These are phyloP conservation scores for Hygrocybe coccinea DNA, from an alignment of 768 basidiomycete genomes.

Conservation along the genomic window DNA sequence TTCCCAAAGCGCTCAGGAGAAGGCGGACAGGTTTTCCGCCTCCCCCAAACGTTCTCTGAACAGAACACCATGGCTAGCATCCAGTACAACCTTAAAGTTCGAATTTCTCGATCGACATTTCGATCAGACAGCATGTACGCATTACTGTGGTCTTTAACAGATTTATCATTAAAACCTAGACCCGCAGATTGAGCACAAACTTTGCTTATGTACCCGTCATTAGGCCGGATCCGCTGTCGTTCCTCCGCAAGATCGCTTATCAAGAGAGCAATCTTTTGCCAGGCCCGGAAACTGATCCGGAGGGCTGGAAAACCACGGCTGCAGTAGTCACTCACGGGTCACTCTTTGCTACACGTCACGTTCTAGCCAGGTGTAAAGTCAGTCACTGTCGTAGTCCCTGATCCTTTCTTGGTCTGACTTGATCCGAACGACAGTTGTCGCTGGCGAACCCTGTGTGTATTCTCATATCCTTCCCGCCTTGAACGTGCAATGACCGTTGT, in stretches of 20 bases:
- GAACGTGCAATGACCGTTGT: no score
- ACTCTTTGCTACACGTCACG: constrained; percentile 36
- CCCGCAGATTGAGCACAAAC: constrained; percentile 41
- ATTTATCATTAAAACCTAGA: neutral
- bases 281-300: constrained; percentile 45
- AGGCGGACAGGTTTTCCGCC: constrained; percentile 23
- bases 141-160: neutral
- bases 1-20: constrained; percentile 17
- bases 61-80: constrained; percentile 35
- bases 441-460: constrained; percentile 43
- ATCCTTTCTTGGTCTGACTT: neutral
- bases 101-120: constrained; percentile 30
- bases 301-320: constrained; percentile 47
- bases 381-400: constrained; percentile 15
- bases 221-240: constrained; percentile 42
- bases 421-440: constrained; percentile 27
- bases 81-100: constrained; percentile 32
- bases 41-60: constrained; percentile 39
- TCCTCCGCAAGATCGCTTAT: constrained; percentile 48
- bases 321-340: constrained; percentile 39
- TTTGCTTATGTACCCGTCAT: constrained; percentile 50
- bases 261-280: constrained; percentile 39
- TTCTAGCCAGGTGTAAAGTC: constrained; percentile 41
- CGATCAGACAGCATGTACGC: constrained; percentile 33
- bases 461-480: neutral